Conservation (phyloP, 441 rosid species). For the Mallotus repandus region DNA sequence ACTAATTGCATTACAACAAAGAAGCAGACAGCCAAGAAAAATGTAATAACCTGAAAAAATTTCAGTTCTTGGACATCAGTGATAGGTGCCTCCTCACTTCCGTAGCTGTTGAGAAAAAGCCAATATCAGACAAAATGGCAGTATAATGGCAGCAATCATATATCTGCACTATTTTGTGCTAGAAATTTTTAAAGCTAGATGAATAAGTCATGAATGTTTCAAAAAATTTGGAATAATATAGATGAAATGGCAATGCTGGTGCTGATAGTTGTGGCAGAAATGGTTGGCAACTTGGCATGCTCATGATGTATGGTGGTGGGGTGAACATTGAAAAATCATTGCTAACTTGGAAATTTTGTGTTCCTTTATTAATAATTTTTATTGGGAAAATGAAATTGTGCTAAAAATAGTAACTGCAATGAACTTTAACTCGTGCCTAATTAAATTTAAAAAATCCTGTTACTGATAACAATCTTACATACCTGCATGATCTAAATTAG, state of each 20-base stretch:
- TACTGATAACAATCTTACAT: neutral
- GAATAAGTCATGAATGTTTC: neutral
- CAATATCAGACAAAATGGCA: constrained; percentile 15
- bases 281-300: too few relatives aligned
- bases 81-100: constrained; percentile 68
- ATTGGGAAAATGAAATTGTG: neutral
- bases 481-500: neutral
- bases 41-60: constrained; percentile 53
- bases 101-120: constrained; percentile 64
- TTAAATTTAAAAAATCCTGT: neutral
- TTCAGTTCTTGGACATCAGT: constrained; percentile 52
- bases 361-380: too few relatives aligned
- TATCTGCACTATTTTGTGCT: neutral
- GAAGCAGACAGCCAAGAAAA: constrained; percentile 16
- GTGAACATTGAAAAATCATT: neutral
- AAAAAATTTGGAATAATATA: neutral
- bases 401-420: neutral
- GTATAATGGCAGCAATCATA: neutral
- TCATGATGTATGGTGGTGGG: neutral
- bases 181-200: neutral
- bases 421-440: neutral
- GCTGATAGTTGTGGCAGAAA: neutral
- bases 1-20: neutral
- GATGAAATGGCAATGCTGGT: neutral
- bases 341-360: neutral